These are phyloP conservation scores for Gossypium sturtianum DNA, from an alignment of 345 rosid species.

Conservation along the genomic window DNA sequence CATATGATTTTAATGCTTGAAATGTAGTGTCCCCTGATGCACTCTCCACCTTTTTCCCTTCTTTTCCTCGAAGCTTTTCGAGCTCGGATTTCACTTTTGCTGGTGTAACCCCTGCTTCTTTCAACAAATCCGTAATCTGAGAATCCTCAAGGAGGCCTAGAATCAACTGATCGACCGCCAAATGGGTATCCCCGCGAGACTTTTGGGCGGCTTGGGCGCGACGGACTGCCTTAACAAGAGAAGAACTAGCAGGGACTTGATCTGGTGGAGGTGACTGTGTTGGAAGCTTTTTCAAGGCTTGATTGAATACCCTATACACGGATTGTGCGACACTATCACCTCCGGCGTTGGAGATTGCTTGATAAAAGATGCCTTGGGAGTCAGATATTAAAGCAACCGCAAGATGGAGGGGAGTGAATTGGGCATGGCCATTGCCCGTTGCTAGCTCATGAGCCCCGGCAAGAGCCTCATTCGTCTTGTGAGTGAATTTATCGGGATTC, in stretches of 20 bases:
- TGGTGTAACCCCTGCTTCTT: slow-evolving; percentile 55
- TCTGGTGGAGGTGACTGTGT: slow-evolving; percentile 80
- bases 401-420: slow-evolving; percentile 78
- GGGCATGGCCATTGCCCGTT: slow-evolving; percentile 61
- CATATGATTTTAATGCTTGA: slow-evolving; percentile 86
- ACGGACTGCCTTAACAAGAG: slow-evolving; percentile 59
- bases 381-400: slow-evolving; percentile 67
- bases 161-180: slow-evolving; percentile 80
- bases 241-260: slow-evolving; percentile 65
- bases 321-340: slow-evolving; percentile 58
- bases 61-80: slow-evolving; percentile 86
- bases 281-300: slow-evolving; percentile 72
- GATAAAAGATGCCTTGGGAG: slow-evolving; percentile 61
- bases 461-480: slow-evolving; percentile 79
- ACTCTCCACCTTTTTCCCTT: slow-evolving; percentile 84
- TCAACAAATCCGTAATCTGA: slow-evolving; percentile 60
- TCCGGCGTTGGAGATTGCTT: slow-evolving; percentile 48
- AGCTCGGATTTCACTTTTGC: slow-evolving; percentile 65
- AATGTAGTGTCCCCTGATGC: slow-evolving; percentile 75
- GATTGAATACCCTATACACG: slow-evolving; percentile 61
- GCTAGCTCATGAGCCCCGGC: slow-evolving; percentile 68
- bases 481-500: slow-evolving; percentile 90
- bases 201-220: slow-evolving; percentile 79
- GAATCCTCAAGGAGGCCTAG: slow-evolving; percentile 87
- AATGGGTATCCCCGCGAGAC: slow-evolving; percentile 58